Evolutionary conservation across 2,329 filamentous ascomycete species (phyloP).

Genomic region (Alternaria rosae): DNA sequence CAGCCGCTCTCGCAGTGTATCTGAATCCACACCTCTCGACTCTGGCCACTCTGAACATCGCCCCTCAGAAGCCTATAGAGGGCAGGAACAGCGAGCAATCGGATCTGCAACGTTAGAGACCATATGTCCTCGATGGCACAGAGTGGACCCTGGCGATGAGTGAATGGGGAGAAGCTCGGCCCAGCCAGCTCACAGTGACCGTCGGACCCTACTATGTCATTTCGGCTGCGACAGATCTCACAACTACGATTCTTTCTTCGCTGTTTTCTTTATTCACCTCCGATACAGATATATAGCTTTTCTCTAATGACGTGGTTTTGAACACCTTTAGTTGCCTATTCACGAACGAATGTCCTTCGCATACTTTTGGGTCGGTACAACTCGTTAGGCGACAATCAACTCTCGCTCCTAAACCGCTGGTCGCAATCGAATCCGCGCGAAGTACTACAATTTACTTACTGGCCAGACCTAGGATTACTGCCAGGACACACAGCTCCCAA

Average conservation of each 20-base stretch:
- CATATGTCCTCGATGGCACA: not conserved
- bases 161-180: constrained; percentile 7
- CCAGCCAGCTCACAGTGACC: not conserved
- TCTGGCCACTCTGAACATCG: not conserved
- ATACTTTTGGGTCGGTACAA: not conserved
- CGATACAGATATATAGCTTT: not conserved
- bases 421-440: not conserved
- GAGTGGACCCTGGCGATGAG: not conserved
- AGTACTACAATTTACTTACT: not conserved
- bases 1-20: not conserved
- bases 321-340: not conserved
- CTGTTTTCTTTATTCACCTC: not conserved
- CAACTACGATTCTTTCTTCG: not conserved
- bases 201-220: not conserved
- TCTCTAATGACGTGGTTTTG: not conserved
- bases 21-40: not conserved
- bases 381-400: not conserved
- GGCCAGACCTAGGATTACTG: not conserved
- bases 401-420: not conserved
- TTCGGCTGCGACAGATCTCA: not conserved
- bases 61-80: not conserved
- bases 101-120: not conserved
- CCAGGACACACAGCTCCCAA: not conserved
- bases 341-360: not conserved
- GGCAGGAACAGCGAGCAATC: not conserved